phyloP scores from a whole-genome alignment of 805 yeast species.

The Candida patagonica region DNA sequence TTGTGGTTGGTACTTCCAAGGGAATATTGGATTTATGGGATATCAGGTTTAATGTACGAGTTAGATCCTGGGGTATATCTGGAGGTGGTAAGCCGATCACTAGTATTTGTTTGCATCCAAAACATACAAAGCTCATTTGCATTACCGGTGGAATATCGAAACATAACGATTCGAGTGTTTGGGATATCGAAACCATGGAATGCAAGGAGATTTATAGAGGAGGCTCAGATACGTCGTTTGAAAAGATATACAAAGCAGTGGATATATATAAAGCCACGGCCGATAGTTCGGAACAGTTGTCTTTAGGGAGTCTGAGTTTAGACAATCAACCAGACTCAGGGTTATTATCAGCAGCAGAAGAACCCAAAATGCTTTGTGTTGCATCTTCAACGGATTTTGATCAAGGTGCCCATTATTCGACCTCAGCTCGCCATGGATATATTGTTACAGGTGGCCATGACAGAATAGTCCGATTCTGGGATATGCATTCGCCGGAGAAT shows the following conservation, averaged over 20 bases:
- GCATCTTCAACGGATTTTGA: conserved; percentile 13
- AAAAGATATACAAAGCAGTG: conserved; percentile 7
- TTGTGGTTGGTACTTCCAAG: conserved; percentile 61
- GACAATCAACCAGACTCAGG: neutral
- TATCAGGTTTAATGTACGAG: conserved; percentile 49
- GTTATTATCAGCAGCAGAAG: neutral
- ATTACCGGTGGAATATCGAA: conserved; percentile 56
- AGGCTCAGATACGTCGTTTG: conserved; percentile 14
- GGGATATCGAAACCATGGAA: conserved; percentile 63
- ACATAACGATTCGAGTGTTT: conserved; percentile 50
- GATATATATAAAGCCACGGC: conserved; percentile 6
- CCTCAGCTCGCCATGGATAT: conserved; percentile 10
- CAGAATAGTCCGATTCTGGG: conserved; percentile 29
- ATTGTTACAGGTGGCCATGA: conserved; percentile 27
- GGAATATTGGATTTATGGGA: conserved; percentile 82
- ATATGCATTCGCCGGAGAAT: conserved; percentile 25
- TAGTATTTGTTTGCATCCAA: conserved; percentile 38
- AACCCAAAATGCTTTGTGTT: neutral
- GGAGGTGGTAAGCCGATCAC: conserved; percentile 39
- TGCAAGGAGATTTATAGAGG: conserved; percentile 40
- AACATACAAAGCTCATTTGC: conserved; percentile 38
- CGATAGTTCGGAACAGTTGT: neutral
- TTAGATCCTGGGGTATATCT: conserved; percentile 56
- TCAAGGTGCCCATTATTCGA: neutral
- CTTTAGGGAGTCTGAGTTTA: neutral